Conservation (phyloP, 2,329 filamentous ascomycete species). For the Colletotrichum sp. region DNA sequence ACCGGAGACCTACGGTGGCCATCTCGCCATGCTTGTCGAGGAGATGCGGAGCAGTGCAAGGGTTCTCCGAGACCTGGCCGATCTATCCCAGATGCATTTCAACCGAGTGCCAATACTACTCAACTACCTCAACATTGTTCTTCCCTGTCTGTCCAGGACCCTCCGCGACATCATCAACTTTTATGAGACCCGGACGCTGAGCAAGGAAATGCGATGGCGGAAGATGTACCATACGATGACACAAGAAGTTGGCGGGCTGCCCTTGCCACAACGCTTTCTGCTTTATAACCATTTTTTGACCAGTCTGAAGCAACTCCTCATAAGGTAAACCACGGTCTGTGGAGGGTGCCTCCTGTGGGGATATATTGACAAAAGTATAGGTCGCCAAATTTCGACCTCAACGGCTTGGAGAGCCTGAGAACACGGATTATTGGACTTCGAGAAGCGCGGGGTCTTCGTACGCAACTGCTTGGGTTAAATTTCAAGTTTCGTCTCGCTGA, state of each 20-base stretch:
- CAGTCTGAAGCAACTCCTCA: conserved; percentile 54
- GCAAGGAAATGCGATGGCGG: conserved; percentile 58
- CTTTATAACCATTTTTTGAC: conserved; percentile 62
- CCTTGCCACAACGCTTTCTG: conserved; percentile 57
- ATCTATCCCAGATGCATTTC: conserved; percentile 57
- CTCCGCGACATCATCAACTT: conserved; percentile 57
- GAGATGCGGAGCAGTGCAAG: conserved; percentile 49
- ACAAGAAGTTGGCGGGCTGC: conserved; percentile 55
- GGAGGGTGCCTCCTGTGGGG: background rate
- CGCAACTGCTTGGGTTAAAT: conserved; percentile 24
- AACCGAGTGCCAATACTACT: conserved; percentile 55
- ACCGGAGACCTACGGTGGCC: conserved; percentile 46
- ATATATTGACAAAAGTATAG: conserved; percentile 28
- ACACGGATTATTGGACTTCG: conserved; percentile 56
- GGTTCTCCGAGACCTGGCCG: conserved; percentile 59
- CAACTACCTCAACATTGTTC: conserved; percentile 60
- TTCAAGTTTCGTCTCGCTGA: background rate
- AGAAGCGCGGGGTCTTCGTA: conserved; percentile 58
- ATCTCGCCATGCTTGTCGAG: conserved; percentile 52
- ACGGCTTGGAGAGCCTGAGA: conserved; percentile 55
- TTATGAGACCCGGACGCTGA: conserved; percentile 54
- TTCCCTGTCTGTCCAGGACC: conserved; percentile 60
- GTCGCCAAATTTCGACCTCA: conserved; percentile 60
- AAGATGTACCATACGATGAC: conserved; percentile 63
- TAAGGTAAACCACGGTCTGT: conserved; percentile 42